These are phyloP conservation scores for Skeletonema costatum DNA, from an alignment of 108 stramenopile species.

Conservation along the genomic window DNA sequence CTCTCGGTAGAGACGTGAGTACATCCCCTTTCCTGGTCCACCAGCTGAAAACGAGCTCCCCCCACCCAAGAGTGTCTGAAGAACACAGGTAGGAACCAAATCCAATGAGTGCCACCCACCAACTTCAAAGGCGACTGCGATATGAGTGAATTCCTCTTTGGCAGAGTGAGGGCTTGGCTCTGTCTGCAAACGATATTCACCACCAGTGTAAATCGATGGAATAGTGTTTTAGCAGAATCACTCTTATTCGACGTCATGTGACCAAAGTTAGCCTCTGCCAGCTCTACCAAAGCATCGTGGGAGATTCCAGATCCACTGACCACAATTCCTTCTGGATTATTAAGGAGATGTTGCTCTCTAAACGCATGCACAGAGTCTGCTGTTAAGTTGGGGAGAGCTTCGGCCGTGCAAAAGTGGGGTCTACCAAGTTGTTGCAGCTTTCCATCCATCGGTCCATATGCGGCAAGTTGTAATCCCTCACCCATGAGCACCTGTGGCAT, in stretches of 20 bases:
- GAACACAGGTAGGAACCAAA: conserved; percentile 92
- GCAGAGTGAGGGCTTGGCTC: conserved; percentile 47
- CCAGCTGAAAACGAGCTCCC: conserved; percentile 98
- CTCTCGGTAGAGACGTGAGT: conserved; percentile 95
- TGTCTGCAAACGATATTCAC: conserved; percentile 49
- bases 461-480: conserved; percentile 91
- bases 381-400: conserved; percentile 63
- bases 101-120: conserved; percentile 95
- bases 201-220: conserved; percentile 72
- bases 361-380: conserved; percentile 71
- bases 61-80: conserved; percentile 97
- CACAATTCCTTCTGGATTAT: conserved; percentile 81
- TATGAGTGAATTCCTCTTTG: conserved; percentile 81
- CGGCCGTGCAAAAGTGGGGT: conserved; percentile 77
- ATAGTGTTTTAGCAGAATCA: conserved; percentile 28
- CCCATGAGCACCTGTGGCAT: conserved; percentile 73
- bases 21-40: conserved; percentile 99
- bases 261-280: conserved; percentile 85
- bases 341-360: conserved; percentile 55
- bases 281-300: conserved; percentile 88
- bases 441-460: conserved; percentile 64
- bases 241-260: conserved; percentile 36
- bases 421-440: conserved; percentile 81
- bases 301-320: conserved; percentile 94
- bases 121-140: conserved; percentile 92